Evolutionary conservation across 2,329 filamentous ascomycete genomes (phyloP).

Genomic region (Alternaria angustiovoidea): DNA sequence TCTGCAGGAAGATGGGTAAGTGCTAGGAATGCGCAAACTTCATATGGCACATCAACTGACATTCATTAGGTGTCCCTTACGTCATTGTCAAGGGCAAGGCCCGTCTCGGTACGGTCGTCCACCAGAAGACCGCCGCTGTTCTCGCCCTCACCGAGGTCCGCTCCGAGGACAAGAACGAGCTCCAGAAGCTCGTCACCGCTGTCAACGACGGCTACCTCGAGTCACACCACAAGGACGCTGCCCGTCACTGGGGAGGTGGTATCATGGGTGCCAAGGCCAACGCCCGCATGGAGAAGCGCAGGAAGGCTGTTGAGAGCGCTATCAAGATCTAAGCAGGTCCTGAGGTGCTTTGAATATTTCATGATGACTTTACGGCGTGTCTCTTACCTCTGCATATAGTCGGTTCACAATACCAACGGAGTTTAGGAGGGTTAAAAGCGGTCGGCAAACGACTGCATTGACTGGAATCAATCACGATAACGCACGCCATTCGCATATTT

Average conservation of each 20-base stretch:
- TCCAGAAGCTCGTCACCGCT: conserved; percentile 93
- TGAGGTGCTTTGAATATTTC: conserved; percentile 36
- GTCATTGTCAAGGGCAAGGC: conserved; percentile 99
- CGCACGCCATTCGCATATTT: conserved; percentile 40
- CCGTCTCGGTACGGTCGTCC: conserved; percentile 95
- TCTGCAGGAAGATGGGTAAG: conserved; percentile 98
- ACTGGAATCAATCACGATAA: conserved; percentile 48
- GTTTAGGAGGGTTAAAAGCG: conserved; percentile 52
- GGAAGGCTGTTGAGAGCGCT: conserved; percentile 90
- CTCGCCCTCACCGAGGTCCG: conserved; percentile 96
- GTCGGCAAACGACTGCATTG: conserved; percentile 42
- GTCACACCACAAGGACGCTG: conserved; percentile 84
- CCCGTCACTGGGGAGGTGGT: conserved; percentile 98
- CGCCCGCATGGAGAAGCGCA: conserved; percentile 80
- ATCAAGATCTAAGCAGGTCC: conserved; percentile 87
- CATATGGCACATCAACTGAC: not conserved
- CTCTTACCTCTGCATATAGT: conserved; percentile 52
- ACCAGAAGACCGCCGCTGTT: conserved; percentile 99
- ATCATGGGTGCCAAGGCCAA: conserved; percentile 98
- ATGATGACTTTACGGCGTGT: conserved; percentile 49
- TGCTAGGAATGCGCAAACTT: not conserved
- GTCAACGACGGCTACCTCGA: conserved; percentile 98
- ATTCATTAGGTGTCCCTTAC: conserved; percentile 71
- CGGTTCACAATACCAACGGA: conserved; percentile 50
- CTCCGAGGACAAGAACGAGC: conserved; percentile 97